Percentiles rank a stretch among this genome's conserved stretches.
phyloP scores from a whole-genome alignment of 2,329 filamentous ascomycete species.

The Hirsutella minnesotensis region DNA sequence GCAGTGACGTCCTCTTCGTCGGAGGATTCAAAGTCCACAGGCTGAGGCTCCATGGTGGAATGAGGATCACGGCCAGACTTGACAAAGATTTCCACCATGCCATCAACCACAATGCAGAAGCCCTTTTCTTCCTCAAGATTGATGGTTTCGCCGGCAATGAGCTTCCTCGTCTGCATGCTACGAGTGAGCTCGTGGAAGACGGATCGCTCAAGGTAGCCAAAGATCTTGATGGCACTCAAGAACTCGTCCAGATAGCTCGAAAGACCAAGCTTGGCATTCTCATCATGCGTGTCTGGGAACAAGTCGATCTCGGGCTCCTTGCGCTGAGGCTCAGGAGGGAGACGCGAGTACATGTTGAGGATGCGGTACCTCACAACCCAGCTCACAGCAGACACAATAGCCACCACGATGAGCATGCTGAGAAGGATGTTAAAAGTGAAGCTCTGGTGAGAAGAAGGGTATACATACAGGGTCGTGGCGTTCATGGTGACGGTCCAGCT shows the following conservation, averaged over 20 bases:
- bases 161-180: constrained; percentile 94
- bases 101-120: constrained; percentile 94
- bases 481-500: constrained; percentile 98
- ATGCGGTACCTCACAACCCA: constrained; percentile 95
- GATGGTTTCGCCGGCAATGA: constrained; percentile 91
- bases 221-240: constrained; percentile 95
- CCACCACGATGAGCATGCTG: constrained; percentile 65
- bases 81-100: constrained; percentile 93
- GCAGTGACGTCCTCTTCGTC: constrained; percentile 58
- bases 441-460: constrained; percentile 1
- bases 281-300: constrained; percentile 86
- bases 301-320: constrained; percentile 94
- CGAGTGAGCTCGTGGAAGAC: constrained; percentile 96
- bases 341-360: constrained; percentile 89
- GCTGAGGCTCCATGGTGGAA: constrained; percentile 14
- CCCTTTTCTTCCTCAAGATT: constrained; percentile 95
- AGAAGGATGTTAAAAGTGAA: constrained; percentile 7
- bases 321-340: constrained; percentile 87
- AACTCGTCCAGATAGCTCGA: constrained; percentile 98
- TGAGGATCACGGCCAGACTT: constrained; percentile 60
- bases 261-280: constrained; percentile 78
- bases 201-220: constrained; percentile 89
- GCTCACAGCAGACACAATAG: constrained; percentile 70
- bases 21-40: constrained; percentile 26
- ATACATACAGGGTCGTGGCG: constrained; percentile 75